These are phyloP conservation scores for Thelonectria blattea DNA, from an alignment of 2,329 filamentous ascomycete species.

Conservation along the genomic window DNA sequence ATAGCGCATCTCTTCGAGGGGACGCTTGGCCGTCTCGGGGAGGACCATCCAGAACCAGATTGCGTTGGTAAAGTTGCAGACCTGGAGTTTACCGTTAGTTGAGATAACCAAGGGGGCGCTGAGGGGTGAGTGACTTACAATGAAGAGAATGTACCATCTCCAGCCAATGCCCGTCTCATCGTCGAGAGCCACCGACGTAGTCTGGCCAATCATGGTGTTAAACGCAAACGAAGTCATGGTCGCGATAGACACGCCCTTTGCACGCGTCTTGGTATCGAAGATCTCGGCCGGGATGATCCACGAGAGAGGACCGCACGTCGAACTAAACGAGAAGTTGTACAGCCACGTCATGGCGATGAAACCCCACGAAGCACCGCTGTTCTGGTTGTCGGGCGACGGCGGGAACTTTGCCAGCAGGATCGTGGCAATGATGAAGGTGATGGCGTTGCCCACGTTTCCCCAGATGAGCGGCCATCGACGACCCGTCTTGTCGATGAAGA, in stretches of 20 bases:
- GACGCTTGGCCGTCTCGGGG: slow-evolving; percentile 68
- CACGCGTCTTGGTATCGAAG: slow-evolving; percentile 77
- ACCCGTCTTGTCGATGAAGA: slow-evolving; percentile 72
- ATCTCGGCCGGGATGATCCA: slow-evolving; percentile 72
- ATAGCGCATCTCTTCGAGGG: slow-evolving; percentile 72
- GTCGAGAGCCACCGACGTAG: slow-evolving; percentile 62
- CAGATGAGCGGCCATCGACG: slow-evolving; percentile 74
- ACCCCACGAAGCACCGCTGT: slow-evolving; percentile 66
- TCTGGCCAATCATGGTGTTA: slow-evolving; percentile 74
- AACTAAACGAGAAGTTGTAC: slow-evolving; percentile 79
- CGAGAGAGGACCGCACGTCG: slow-evolving; percentile 70
- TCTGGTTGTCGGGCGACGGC: slow-evolving; percentile 49
- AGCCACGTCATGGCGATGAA: slow-evolving; percentile 79
- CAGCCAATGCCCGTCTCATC: slow-evolving; percentile 51
- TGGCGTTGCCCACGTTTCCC: slow-evolving; percentile 73
- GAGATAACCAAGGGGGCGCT: background rate
- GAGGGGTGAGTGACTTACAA: slow-evolving; percentile 38
- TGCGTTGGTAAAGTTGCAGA: slow-evolving; percentile 65
- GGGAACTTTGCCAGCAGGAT: slow-evolving; percentile 63
- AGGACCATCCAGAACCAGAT: slow-evolving; percentile 67
- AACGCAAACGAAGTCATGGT: slow-evolving; percentile 77
- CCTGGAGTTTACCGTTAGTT: slow-evolving; percentile 18
- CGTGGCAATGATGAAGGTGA: slow-evolving; percentile 74
- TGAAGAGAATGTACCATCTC: slow-evolving; percentile 55
- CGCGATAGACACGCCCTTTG: slow-evolving; percentile 76